phyloP scores from a whole-genome alignment of 2,329 filamentous ascomycete species.

The Talaromyces islandicus region DNA sequence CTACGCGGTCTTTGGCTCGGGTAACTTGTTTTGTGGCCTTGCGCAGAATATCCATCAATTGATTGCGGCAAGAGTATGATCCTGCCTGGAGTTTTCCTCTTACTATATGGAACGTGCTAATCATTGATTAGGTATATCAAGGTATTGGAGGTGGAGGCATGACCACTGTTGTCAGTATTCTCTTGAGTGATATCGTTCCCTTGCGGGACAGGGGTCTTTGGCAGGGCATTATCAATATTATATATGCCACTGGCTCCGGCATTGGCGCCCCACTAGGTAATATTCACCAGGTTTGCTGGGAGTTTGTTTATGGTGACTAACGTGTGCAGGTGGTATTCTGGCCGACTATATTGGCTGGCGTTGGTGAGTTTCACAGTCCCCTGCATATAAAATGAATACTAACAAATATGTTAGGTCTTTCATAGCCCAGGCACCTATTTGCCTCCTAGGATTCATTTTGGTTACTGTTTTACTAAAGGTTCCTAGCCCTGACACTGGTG shows the following conservation, averaged over 20 bases:
- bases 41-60: slow-evolving; percentile 60
- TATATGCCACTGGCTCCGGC: slow-evolving; percentile 63
- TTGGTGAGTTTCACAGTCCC: slow-evolving; percentile 3
- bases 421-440: slow-evolving; percentile 63
- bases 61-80: slow-evolving; percentile 53
- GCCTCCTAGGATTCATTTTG: slow-evolving; percentile 57
- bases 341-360: slow-evolving; percentile 49
- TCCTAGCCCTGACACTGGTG: slow-evolving; percentile 50
- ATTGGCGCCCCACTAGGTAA: slow-evolving; percentile 61
- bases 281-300: background rate
- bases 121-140: slow-evolving; percentile 41
- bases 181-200: slow-evolving; percentile 66
- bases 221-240: slow-evolving; percentile 69
- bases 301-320: slow-evolving; percentile 11
- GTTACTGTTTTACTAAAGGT: slow-evolving; percentile 60
- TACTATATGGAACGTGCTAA: background rate
- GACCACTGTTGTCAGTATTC: slow-evolving; percentile 62
- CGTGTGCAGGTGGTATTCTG: slow-evolving; percentile 48
- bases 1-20: slow-evolving; percentile 59
- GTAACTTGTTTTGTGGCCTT: slow-evolving; percentile 57
- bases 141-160: slow-evolving; percentile 67
- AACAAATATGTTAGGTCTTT: slow-evolving; percentile 47
- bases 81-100: slow-evolving; percentile 15
- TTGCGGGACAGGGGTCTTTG: slow-evolving; percentile 65
- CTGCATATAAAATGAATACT: background rate